These are phyloP conservation scores for Podosphaera leucotricha DNA, from an alignment of 2,329 filamentous ascomycete species.

Conservation along the genomic window DNA sequence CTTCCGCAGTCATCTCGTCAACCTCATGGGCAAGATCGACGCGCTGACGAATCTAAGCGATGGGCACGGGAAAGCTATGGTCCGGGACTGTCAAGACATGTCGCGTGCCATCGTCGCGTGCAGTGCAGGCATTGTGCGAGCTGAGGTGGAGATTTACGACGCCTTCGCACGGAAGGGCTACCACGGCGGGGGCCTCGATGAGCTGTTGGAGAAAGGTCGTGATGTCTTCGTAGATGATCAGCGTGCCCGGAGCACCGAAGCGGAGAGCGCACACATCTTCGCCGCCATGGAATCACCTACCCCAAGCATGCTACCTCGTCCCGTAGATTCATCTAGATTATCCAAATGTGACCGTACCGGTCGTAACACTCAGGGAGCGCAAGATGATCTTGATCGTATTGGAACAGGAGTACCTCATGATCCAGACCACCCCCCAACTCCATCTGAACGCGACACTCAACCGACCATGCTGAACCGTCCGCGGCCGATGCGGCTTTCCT, in stretches of 20 bases:
- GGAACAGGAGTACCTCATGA: background rate
- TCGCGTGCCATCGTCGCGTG: conserved; percentile 38
- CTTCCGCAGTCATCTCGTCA: conserved; percentile 38
- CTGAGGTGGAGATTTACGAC: conserved; percentile 49
- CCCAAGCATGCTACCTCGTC: background rate
- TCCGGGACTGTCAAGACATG: conserved; percentile 41
- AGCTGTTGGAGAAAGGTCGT: conserved; percentile 36
- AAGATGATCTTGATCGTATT: background rate
- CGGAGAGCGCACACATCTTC: background rate
- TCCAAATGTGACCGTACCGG: background rate
- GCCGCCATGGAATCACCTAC: background rate
- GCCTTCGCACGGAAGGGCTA: conserved; percentile 41
- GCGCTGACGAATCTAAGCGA: conserved; percentile 36
- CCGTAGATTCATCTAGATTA: background rate
- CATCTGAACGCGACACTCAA: conserved; percentile 21
- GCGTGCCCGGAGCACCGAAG: background rate
- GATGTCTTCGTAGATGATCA: conserved; percentile 31
- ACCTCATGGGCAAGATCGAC: conserved; percentile 37
- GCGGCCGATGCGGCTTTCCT: conserved; percentile 28
- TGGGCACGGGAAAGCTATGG: conserved; percentile 32
- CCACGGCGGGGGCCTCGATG: conserved; percentile 41
- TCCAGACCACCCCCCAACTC: conserved; percentile 24
- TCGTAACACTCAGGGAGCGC: background rate
- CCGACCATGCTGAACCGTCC: conserved; percentile 22
- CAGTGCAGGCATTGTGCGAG: conserved; percentile 38